Base-by-base conservation (phyloP, 257 asterid genomes). In the Leptodermis oblonga region DNA sequence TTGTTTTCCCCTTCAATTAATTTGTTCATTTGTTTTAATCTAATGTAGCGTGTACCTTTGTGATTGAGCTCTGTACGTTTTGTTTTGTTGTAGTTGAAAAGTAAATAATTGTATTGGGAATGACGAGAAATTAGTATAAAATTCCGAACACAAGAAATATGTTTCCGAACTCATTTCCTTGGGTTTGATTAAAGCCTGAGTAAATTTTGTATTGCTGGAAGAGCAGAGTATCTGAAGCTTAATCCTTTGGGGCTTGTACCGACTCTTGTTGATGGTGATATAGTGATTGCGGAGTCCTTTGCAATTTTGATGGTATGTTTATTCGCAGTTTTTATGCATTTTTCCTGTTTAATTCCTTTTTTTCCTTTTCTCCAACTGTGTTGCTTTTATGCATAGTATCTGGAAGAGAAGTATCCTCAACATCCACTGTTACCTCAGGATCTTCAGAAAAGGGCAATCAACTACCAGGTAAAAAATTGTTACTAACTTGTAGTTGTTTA, bases 321-420 rank as follows among this genome's bases (percentile, higher is more conserved):
- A 74, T 74, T 63, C 17, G 30, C n/a, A 63, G 55, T n/a, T 70
- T 58, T 22, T 31, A 31, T 3, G 66, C 68, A 62, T n/a, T 36
- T 34, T 41, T 1, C 30, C 75, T 68, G 18, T 37, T 43, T 7
- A 26, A 7, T n/a, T n/a, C n/a, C 3, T 41, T 45, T 72, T 10
- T 12, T 22, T 56, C 33, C 61, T 80, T 52, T 2, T 3, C 48
- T 48, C 31, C 61, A 74, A 49, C 36, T 36, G 33, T 52, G 42
- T 26, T 51, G 53, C 59, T 67, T 69, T 68, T 36, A 49, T 58
- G 34, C 81, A 78, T 79, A 92, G 97, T 88, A 92, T 83, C 77
- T 92, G 61, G 98, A 92, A 80, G 96, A 90, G 82, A 92, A 85
- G 83, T 90, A 80, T 79, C 98, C 98, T 46, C 93, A 86, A 69